Percentiles rank a stretch among this genome's conserved stretches.
These are phyloP conservation scores for Tubosaeta brunneosetosa DNA, from an alignment of 768 basidiomycete species.

Conservation along the genomic window DNA sequence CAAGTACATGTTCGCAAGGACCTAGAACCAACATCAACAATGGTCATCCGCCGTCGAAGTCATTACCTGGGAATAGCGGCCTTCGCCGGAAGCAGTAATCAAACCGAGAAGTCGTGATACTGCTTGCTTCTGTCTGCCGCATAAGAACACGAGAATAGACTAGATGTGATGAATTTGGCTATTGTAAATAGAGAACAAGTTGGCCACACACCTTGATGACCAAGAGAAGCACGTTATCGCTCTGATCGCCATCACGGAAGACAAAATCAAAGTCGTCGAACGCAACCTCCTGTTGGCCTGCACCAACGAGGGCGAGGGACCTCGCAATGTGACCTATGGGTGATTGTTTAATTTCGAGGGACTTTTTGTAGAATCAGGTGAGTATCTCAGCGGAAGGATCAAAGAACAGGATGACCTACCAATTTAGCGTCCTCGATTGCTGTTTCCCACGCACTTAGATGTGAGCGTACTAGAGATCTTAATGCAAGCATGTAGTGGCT, in stretches of 20 bases:
- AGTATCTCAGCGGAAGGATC: neutral
- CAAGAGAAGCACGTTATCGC: neutral
- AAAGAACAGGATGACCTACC: neutral
- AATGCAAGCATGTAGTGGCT: neutral
- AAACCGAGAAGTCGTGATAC: neutral
- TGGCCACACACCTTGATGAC: neutral
- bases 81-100: neutral
- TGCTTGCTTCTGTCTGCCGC: neutral
- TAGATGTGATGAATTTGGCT: neutral
- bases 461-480: neutral
- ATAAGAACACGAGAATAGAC: neutral
- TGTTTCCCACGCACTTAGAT: neutral
- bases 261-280: neutral
- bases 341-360: neutral
- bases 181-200: too few species aligned
- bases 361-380: neutral
- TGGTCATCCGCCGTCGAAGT: neutral
- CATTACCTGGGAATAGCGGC: neutral
- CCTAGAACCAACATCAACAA: neutral
- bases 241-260: neutral
- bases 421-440: neutral
- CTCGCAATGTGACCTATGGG: constrained; percentile 1
- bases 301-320: neutral
- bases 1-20: neutral
- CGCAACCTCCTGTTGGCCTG: neutral